These are phyloP conservation scores for Coemansia sp. DNA, from an alignment of 192 early-diverging fungal species.

Conservation along the genomic window DNA sequence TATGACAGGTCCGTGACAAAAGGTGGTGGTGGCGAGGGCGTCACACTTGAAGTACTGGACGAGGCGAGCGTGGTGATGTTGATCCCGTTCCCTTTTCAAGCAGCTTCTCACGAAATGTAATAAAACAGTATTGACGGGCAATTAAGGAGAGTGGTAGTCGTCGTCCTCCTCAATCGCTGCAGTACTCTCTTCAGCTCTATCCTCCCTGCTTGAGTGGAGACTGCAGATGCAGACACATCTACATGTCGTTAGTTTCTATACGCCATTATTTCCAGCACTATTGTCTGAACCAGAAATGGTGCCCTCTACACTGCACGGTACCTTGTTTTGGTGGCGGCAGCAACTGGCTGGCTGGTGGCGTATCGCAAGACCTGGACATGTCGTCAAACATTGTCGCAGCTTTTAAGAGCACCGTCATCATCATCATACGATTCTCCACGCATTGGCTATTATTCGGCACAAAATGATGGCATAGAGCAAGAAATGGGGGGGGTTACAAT, in stretches of 20 bases:
- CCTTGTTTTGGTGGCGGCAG: neutral
- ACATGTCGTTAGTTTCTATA: neutral
- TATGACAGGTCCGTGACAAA: neutral
- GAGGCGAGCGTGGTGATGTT: neutral
- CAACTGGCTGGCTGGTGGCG: conserved; percentile 3
- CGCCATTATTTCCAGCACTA: neutral
- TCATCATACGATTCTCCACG: too few species aligned
- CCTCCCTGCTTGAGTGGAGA: too few species aligned
- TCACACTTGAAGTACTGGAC: neutral
- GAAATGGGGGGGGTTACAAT: neutral
- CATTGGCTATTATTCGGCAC: neutral
- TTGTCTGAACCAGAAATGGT: conserved; percentile 1
- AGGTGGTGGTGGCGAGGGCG: neutral
- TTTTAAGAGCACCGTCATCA: neutral
- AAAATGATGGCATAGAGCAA: neutral
- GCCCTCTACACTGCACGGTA: neutral
- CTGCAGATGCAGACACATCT: too few species aligned
- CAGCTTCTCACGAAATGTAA: neutral
- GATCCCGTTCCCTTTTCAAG: neutral
- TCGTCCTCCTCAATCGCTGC: neutral
- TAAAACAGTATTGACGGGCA: too few species aligned
- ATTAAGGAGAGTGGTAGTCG: neutral
- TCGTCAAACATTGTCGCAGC: neutral
- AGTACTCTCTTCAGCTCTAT: too few species aligned
- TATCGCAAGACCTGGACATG: neutral